A percentile compares a stretch with the other conserved stretches of the same genome.
Conservation (phyloP, 2,329 filamentous ascomycete species). For the Beauveria pseudobassiana region DNA sequence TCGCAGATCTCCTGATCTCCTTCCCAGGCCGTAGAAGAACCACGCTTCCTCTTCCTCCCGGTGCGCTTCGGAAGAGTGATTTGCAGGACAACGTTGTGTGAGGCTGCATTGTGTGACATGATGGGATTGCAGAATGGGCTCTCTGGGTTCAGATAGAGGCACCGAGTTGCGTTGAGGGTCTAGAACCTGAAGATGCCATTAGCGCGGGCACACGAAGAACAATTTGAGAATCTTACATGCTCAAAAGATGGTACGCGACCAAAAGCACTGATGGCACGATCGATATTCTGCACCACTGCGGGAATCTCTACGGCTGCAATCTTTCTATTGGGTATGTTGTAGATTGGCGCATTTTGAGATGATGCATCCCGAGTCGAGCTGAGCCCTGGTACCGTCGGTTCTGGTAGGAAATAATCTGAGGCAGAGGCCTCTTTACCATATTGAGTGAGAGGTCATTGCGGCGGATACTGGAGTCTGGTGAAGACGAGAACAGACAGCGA, state of each 20-base stretch:
- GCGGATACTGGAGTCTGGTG: not conserved
- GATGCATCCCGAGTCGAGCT: not conserved
- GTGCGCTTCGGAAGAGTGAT: conserved; percentile 82
- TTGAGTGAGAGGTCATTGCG: not conserved
- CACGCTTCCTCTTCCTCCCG: conserved; percentile 76
- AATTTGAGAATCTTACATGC: conserved; percentile 25
- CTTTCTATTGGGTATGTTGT: conserved; percentile 25
- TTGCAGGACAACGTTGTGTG: conserved; percentile 80
- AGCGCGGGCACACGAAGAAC: not conserved
- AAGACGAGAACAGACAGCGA: not conserved
- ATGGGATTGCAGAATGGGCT: conserved; percentile 74
- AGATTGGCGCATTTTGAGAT: conserved; percentile 23
- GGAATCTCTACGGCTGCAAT: conserved; percentile 36
- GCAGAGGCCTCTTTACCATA: not conserved
- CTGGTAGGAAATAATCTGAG: not conserved
- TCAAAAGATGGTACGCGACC: conserved; percentile 30
- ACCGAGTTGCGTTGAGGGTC: conserved; percentile 43
- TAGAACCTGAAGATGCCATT: conserved; percentile 29
- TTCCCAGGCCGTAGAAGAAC: conserved; percentile 59
- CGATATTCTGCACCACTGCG: conserved; percentile 35
- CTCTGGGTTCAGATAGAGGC: conserved; percentile 67
- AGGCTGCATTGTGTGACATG: conserved; percentile 64
- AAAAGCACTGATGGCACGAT: conserved; percentile 35
- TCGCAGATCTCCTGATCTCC: conserved; percentile 31
- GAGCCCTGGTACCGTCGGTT: not conserved